Conservation (phyloP, 768 basidiomycete species). For the Tylopilus sp. region DNA sequence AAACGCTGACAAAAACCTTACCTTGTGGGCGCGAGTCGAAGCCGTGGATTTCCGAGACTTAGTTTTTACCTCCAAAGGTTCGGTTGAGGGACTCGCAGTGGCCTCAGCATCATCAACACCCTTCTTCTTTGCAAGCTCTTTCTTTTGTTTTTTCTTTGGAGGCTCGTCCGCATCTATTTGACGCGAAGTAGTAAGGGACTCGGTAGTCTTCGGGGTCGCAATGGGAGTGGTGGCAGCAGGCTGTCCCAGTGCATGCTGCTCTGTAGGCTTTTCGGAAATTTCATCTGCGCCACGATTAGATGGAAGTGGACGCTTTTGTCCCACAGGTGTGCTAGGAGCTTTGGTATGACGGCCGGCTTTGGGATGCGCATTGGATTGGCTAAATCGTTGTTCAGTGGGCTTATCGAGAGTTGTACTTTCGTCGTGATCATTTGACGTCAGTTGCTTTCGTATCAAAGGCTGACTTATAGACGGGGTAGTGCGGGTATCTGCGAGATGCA, state of each 20-base stretch:
- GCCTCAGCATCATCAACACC: neutral
- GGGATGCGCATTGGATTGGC: neutral
- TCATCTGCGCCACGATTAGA: neutral
- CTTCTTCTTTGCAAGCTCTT: neutral
- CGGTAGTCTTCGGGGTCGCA: neutral
- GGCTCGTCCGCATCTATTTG: constrained; percentile 1
- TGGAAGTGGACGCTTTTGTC: constrained; percentile 28
- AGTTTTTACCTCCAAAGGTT: constrained; percentile 6
- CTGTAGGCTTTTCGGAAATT: neutral
- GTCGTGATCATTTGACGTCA: no score
- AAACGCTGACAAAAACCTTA: neutral
- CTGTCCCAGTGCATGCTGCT: constrained; percentile 8
- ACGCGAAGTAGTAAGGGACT: neutral
- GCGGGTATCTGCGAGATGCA: no score
- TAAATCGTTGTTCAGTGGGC: neutral
- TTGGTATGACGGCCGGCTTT: neutral
- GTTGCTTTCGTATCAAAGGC: no score
- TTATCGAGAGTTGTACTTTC: neutral
- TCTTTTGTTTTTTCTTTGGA: constrained; percentile 20
- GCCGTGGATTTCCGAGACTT: constrained; percentile 4
- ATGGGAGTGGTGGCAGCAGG: neutral
- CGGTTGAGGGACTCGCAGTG: constrained; percentile 4
- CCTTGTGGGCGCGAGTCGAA: constrained; percentile 6
- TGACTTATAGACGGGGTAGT: no score
- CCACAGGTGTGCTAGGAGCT: neutral